Evolutionary conservation across 371 early-diverging fungal species (phyloP), one percentile per base, ranked within the genome.

Genomic region (Actinomortierella wolfii): DNA sequence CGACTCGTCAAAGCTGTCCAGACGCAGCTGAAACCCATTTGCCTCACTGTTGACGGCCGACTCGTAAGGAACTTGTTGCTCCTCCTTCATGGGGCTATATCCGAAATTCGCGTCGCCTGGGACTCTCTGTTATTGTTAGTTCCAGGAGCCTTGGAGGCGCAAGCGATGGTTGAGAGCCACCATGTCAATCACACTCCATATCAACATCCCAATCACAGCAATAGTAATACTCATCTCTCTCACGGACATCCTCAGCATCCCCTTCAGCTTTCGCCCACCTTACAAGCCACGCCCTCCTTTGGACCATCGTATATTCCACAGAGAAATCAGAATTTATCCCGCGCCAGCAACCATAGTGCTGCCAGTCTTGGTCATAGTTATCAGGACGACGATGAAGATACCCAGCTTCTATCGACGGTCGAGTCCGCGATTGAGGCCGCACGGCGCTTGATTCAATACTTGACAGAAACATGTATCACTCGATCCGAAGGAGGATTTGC

Each of bases 21-120:
- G 45, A 45, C 56, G 24, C 68, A 75, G 43, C 57, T 75, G 40
- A 56, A 60, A 43, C 62, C 29, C 44, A 67, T 75, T 34, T 61
- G 66, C 25, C 46, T 58, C 15, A 46, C 57, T 5, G 66, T 62
- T 14, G 86, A 86, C 46, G 60, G 76, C 0, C 79, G 81, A 26
- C 59, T 75, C 26, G 70, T 78, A 46, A 68, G 86, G 34, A 79
- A 82, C 44, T 48, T 86, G 15, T 56, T 86, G 3, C 54, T 78
- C 28, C 57, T 68, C 40, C 60, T 86, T 1, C 81, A 86, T 54
- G 79, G 81, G 28, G 82, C 83, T 0, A 68, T 82, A 0, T 67
- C 82, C 0, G 85, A 86, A 68, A 78, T 83, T 18, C 78, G 83
- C 42, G 69, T 79, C 7, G 80, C 81, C 15, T 84, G 82, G 77